Base-by-base conservation (phyloP, 1,284 basidiomycete genomes). In the Trametes polyzona region DNA sequence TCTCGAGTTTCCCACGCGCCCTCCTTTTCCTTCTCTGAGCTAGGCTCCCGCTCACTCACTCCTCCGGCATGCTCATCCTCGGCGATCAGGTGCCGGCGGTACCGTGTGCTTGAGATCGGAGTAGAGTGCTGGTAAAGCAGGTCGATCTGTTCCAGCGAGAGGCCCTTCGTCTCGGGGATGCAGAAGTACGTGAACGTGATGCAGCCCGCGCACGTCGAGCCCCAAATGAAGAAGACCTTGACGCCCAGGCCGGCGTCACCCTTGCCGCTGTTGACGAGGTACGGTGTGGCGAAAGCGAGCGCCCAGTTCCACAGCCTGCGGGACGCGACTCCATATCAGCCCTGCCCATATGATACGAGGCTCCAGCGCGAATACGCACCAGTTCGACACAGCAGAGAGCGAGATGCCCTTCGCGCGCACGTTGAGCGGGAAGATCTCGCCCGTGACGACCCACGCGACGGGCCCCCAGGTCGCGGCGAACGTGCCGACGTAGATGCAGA, bases 211-310 rank as follows among this genome's bases (percentile, higher is more conserved):
- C 88, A 91, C 21, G 84, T 86, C 48, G 84, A 77, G 52, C 91
- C 91, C 92, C 93, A 95, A 71, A 96, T 80, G 79, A 93, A 95
- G 85, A 95, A 95, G 65, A 95, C 92, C 73, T 90, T 93, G 50
- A 83, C 80, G 46, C 83, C 78, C 10, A 73, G 66, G 42, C 61
- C 55, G 11, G 69, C 67, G 55, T 64, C 63, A 35, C 71, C 72
- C 1, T 64, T 47, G 12, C 65, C 71, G 11, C 61, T n/a, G 64
- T 72, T 68, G 64, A 93, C 92, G 57, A 94, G 80, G 78, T 88
- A 93, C 9, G 92, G 92, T 0, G 88, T 86, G 69, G 75, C 75
- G 67, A 75, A 79, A 12, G 66, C 58, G 56, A 69, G 62, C 32
- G 51, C 67, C 40, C 64, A 69, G 60, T 70, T 70, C 67, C 67